Percentiles rank a stretch among this genome's conserved stretches.
phyloP scores from a whole-genome alignment of 2,329 filamentous ascomycete genomes.

The Sclerotinia subarctica region DNA sequence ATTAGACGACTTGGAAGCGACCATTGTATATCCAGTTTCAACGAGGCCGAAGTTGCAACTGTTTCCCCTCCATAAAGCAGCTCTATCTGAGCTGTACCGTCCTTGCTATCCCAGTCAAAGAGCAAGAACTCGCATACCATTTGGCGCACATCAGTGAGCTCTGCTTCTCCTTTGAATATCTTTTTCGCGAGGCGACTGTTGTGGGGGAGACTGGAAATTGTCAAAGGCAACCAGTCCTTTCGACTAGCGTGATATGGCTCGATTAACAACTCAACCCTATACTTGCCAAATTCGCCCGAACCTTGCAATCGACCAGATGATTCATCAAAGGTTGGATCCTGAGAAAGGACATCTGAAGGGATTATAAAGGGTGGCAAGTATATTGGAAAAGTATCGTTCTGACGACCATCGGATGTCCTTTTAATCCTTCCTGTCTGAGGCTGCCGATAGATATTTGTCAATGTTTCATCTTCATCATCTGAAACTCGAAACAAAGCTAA shows the following conservation, averaged over 20 bases:
- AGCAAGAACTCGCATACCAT: constrained; percentile 8
- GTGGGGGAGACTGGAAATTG: constrained; percentile 14
- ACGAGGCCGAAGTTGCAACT: constrained; percentile 13
- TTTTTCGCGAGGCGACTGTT: constrained; percentile 12
- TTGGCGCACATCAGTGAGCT: constrained; percentile 4
- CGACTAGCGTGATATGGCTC: constrained; percentile 16
- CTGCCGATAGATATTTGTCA: constrained; percentile 15
- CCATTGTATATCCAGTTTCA: constrained; percentile 30
- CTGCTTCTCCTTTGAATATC: constrained; percentile 6
- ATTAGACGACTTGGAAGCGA: constrained; percentile 27
- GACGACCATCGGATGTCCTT: not conserved
- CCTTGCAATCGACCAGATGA: not conserved
- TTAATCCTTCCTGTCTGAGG: constrained; percentile 14
- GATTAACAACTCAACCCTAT: constrained; percentile 5
- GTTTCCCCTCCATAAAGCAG: constrained; percentile 19
- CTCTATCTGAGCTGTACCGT: not conserved
- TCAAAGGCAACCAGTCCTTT: constrained; percentile 31
- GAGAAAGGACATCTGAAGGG: constrained; percentile 11
- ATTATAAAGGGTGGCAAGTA: constrained; percentile 14
- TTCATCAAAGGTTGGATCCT: not conserved
- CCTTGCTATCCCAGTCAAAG: constrained; percentile 13
- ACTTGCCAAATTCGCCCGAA: not conserved
- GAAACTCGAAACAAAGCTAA: constrained; percentile 27
- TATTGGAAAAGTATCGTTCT: not conserved
- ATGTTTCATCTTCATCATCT: constrained; percentile 27